phyloP scores from a whole-genome alignment of 257 asterid genomes.

The Lavandula angustifolia region DNA sequence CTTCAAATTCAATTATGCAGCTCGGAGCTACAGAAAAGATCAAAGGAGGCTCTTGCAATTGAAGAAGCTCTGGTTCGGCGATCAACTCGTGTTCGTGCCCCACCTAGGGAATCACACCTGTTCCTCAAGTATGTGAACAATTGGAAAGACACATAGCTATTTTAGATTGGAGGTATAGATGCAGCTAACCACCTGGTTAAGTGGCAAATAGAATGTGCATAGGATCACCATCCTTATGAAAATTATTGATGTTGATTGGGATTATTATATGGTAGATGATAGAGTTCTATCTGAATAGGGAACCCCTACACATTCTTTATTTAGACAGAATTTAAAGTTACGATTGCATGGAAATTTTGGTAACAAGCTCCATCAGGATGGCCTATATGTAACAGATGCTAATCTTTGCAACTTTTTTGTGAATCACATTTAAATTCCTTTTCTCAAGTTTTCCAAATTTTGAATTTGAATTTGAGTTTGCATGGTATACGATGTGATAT shows the following conservation, averaged over 20 bases:
- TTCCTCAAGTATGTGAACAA: slow-evolving; percentile 93
- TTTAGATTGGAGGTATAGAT: slow-evolving; percentile 35
- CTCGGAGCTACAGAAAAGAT: slow-evolving; percentile 59
- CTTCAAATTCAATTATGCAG: slow-evolving; percentile 43
- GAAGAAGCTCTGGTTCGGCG: slow-evolving; percentile 84
- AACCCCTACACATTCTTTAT: slow-evolving; percentile 47
- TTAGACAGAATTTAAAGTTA: slow-evolving; percentile 31
- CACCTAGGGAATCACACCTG: slow-evolving; percentile 63
- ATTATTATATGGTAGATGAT: slow-evolving; percentile 27
- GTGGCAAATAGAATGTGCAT: slow-evolving; percentile 29
- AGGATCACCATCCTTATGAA: slow-evolving; percentile 27
- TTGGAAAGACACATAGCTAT: slow-evolving; percentile 59
- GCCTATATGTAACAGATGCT: slow-evolving; percentile 20
- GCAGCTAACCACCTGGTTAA: slow-evolving; percentile 34
- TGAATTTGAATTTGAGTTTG: no score
- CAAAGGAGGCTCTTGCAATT: slow-evolving; percentile 57
- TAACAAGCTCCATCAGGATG: slow-evolving; percentile 30
- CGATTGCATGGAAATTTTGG: slow-evolving; percentile 38
- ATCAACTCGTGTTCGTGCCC: slow-evolving; percentile 92
- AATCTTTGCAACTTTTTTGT: neutral
- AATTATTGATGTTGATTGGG: slow-evolving; percentile 30
- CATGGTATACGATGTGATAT: no score
- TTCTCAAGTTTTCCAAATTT: no score
- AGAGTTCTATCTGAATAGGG: slow-evolving; percentile 25
- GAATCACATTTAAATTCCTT: neutral